These are phyloP conservation scores for Xylaria venustula DNA, from an alignment of 495 filamentous ascomycete genomes.

Conservation along the genomic window DNA sequence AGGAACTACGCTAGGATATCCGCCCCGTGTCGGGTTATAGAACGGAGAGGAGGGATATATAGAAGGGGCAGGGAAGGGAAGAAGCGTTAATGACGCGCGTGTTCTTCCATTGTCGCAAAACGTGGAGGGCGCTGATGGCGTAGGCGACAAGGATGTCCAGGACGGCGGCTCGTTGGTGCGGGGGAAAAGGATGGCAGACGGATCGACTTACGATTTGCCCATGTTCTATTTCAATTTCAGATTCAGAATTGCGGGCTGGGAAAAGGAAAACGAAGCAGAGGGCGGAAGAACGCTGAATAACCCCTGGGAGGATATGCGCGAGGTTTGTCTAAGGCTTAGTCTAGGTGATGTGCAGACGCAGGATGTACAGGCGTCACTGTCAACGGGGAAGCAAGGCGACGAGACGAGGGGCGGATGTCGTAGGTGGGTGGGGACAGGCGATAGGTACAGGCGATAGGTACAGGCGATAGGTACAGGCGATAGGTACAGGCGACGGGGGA, in stretches of 20 bases:
- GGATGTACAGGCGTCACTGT: not conserved
- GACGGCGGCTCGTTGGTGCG: not conserved
- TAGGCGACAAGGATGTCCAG: not conserved
- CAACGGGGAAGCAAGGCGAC: not conserved
- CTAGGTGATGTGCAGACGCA: not conserved
- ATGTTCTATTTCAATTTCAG: constrained; percentile 30
- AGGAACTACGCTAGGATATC: not conserved
- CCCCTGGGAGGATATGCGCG: not conserved
- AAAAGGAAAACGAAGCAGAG: not conserved
- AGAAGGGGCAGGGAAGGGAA: not conserved
- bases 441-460: too few relatives aligned
- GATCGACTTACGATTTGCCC: constrained; percentile 49
- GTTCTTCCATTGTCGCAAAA: not conserved
- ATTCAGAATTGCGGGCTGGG: constrained; percentile 4
- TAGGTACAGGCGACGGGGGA: too few relatives aligned
- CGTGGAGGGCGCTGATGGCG: not conserved
- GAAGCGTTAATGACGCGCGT: not conserved
- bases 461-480: too few relatives aligned
- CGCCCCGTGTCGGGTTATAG: not conserved
- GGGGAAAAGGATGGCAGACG: constrained; percentile 5
- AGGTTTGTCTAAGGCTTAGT: not conserved
- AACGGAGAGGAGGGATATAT: not conserved
- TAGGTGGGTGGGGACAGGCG: too few relatives aligned
- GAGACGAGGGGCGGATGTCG: too few relatives aligned
- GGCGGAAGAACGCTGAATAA: not conserved